These are phyloP conservation scores for Debaryomyces nepalensis DNA, from an alignment of 1,139 yeast genomes.

Conservation along the genomic window DNA sequence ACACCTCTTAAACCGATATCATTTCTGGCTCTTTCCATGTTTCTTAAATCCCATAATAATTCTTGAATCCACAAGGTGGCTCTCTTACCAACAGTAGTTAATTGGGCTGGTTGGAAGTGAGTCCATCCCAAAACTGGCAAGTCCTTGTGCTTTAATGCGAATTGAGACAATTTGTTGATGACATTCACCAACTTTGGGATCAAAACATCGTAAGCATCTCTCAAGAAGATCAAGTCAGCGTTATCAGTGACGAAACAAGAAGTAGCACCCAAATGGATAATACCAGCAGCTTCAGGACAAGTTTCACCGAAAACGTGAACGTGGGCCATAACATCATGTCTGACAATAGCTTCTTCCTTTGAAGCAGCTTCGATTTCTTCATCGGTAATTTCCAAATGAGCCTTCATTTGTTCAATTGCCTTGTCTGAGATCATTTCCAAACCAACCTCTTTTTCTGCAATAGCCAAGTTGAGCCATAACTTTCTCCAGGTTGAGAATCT, in stretches of 20 bases:
- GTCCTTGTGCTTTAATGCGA: conserved; percentile 91
- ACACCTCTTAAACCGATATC: conserved; percentile 98
- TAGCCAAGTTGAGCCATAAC: conserved; percentile 93
- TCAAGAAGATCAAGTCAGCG: conserved; percentile 93
- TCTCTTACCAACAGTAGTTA: conserved; percentile 98
- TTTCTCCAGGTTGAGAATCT: conserved; percentile 98
- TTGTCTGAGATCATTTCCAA: conserved; percentile 82
- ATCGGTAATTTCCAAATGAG: conserved; percentile 82
- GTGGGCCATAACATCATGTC: conserved; percentile 99
- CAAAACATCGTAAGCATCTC: conserved; percentile 92
- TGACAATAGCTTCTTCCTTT: conserved; percentile 93
- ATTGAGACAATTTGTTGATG: conserved; percentile 83
- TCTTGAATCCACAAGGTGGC: conserved; percentile 98
- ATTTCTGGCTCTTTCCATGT: conserved; percentile 93
- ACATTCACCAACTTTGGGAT: conserved; percentile 96
- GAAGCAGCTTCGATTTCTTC: conserved; percentile 89
- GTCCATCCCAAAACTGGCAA: conserved; percentile 99
- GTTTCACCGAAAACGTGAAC: conserved; percentile 93
- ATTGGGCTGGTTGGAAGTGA: conserved; percentile 99
- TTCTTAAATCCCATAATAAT: conserved; percentile 95
- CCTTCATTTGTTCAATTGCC: conserved; percentile 84
- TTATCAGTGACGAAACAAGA: conserved; percentile 97
- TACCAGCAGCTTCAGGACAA: conserved; percentile 96
- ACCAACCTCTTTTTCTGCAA: conserved; percentile 93
- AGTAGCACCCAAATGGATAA: conserved; percentile 97